Evolutionary conservation across 805 yeast genomes (phyloP).

Genomic region (Saturnispora mendoncae): DNA sequence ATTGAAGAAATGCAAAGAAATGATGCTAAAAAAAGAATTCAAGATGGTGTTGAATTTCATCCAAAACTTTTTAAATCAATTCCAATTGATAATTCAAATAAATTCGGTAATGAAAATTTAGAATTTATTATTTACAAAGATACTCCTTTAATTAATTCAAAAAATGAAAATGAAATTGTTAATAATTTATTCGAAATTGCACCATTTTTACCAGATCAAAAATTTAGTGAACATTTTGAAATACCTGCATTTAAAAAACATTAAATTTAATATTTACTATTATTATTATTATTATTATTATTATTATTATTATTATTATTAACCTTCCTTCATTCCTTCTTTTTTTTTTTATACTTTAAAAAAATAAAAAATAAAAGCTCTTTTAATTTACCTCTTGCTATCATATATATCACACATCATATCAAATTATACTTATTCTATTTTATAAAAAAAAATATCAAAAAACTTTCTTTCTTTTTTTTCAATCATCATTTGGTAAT

Average conservation of each 20-base stretch:
- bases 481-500: conserved; percentile 52
- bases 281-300: neutral
- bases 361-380: no score
- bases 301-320: neutral
- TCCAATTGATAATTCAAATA: conserved; percentile 26
- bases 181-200: conserved; percentile 47
- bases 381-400: no score
- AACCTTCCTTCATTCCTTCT: neutral
- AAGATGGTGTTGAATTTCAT: conserved; percentile 69
- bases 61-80: conserved; percentile 65
- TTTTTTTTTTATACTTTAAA: no score
- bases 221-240: conserved; percentile 52
- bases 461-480: neutral
- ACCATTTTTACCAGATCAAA: conserved; percentile 80
- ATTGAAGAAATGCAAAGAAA: conserved; percentile 84
- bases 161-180: conserved; percentile 34
- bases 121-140: conserved; percentile 60
- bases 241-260: conserved; percentile 59
- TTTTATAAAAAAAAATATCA: neutral
- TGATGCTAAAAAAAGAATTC: conserved; percentile 62
- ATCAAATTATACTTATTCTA: neutral
- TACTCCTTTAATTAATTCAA: conserved; percentile 24
- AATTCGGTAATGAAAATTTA: conserved; percentile 34
- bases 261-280: conserved; percentile 5
- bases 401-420: no score